phyloP scores from a whole-genome alignment of 2,329 filamentous ascomycete genomes.

The Paecilomyces formosus region DNA sequence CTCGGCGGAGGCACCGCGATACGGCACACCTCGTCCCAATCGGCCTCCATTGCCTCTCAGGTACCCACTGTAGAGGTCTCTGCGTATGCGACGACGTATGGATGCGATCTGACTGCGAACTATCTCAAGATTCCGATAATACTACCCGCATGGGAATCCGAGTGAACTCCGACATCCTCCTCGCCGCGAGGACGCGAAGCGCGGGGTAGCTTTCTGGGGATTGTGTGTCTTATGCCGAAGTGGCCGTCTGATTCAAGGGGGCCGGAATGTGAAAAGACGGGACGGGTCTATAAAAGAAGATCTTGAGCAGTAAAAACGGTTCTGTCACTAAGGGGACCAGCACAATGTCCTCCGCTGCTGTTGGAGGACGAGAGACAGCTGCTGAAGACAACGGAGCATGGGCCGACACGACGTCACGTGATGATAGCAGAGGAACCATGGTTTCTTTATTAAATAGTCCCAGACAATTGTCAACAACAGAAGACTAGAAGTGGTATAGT shows the following conservation, averaged over 20 bases:
- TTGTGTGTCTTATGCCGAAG: neutral
- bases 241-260: neutral
- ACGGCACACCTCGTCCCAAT: slow-evolving; percentile 63
- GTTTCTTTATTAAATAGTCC: neutral
- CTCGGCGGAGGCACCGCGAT: slow-evolving; percentile 73
- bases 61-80: slow-evolving; percentile 7
- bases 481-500: too few relatives aligned
- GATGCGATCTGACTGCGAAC: neutral
- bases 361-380: neutral
- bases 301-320: neutral
- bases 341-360: neutral
- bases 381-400: slow-evolving; percentile 1
- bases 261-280: neutral
- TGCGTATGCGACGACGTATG: neutral
- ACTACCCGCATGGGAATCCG: slow-evolving; percentile 24
- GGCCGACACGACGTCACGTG: slow-evolving; percentile 3
- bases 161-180: slow-evolving; percentile 27
- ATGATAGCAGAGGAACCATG: neutral
- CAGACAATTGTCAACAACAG: neutral
- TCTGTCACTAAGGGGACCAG: neutral
- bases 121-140: slow-evolving; percentile 7
- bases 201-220: slow-evolving; percentile 24
- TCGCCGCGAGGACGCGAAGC: slow-evolving; percentile 22
- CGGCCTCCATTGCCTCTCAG: slow-evolving; percentile 36
- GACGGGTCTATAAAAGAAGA: neutral